Conservation (phyloP, 2,329 filamentous ascomycete species). For the Malbranchea zuffiana region DNA sequence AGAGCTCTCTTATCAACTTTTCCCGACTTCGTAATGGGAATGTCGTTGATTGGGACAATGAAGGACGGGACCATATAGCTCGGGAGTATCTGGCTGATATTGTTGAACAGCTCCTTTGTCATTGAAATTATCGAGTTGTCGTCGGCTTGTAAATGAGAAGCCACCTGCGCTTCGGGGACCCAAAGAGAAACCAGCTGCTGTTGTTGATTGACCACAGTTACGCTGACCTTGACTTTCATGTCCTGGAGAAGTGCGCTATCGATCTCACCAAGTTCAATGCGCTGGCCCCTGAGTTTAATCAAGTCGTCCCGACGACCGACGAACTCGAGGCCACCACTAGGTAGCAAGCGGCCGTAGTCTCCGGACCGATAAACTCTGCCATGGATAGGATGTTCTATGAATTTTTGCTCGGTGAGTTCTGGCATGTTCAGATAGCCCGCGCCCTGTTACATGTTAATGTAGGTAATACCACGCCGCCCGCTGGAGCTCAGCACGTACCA, state of each 20-base stretch:
- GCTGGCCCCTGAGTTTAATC: conserved; percentile 68
- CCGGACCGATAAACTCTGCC: conserved; percentile 73
- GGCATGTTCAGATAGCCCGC: conserved; percentile 61
- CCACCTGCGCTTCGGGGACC: conserved; percentile 34
- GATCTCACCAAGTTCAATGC: conserved; percentile 70
- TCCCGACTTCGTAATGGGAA: conserved; percentile 64
- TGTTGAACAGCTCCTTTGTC: conserved; percentile 42
- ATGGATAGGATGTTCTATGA: conserved; percentile 56
- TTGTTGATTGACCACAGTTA: conserved; percentile 45
- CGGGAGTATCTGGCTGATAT: conserved; percentile 49
- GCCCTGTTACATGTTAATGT: conserved; percentile 25
- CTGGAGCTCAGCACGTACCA: conserved; percentile 37
- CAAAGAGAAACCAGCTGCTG: conserved; percentile 60
- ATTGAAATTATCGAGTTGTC: conserved; percentile 4
- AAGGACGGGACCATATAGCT: conserved; percentile 70
- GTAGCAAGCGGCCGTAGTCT: conserved; percentile 67
- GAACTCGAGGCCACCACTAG: conserved; percentile 64
- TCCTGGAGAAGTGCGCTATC: conserved; percentile 49
- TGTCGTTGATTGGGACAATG: conserved; percentile 55
- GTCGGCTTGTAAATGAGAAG: neutral
- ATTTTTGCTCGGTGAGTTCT: conserved; percentile 52
- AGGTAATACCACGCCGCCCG: neutral
- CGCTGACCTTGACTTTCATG: conserved; percentile 47
- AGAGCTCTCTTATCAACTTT: conserved; percentile 58
- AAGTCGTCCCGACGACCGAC: conserved; percentile 66